phyloP scores from a whole-genome alignment of 176 grass and related monocot species.

The maize (Zea mays) region DNA sequence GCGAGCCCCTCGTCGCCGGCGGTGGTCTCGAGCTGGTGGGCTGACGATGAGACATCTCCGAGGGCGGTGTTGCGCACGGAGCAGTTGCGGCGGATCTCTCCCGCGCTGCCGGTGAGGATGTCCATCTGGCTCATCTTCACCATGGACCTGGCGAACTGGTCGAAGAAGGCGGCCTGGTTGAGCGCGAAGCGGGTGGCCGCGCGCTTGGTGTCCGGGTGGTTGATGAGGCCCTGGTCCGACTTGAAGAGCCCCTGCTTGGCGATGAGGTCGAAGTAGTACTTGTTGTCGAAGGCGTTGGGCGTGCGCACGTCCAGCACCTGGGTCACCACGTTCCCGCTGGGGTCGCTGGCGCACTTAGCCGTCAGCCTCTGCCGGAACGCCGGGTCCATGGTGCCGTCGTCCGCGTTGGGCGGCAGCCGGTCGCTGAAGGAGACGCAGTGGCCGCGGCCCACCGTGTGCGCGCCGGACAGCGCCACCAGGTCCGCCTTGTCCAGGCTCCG shows the following conservation, averaged over 20 bases:
- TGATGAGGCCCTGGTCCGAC: slow-evolving; percentile 45
- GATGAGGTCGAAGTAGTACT: slow-evolving; percentile 31
- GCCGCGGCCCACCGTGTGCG: slow-evolving; percentile 44
- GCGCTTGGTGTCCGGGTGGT: neutral
- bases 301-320: slow-evolving; percentile 19
- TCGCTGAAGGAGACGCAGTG: slow-evolving; percentile 22
- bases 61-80: neutral
- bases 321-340: neutral
- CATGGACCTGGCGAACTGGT: slow-evolving; percentile 43
- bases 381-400: slow-evolving; percentile 32
- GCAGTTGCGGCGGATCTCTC: slow-evolving; percentile 48
- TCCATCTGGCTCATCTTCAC: slow-evolving; percentile 41
- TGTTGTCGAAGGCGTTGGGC: slow-evolving; percentile 45
- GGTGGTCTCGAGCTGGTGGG: no score
- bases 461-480: slow-evolving; percentile 51
- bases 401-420: slow-evolving; percentile 12
- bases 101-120: slow-evolving; percentile 11
- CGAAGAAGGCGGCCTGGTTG: slow-evolving; percentile 49
- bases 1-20: neutral
- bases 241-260: slow-evolving; percentile 14
- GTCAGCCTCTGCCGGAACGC: neutral
- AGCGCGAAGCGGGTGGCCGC: slow-evolving; percentile 30
- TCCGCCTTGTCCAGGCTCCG: slow-evolving; percentile 31
- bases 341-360: neutral
- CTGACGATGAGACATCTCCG: neutral